Evolutionary conservation across 2,329 filamentous ascomycete species (phyloP).

Genomic region (Fusarium chlamydosporum): DNA sequence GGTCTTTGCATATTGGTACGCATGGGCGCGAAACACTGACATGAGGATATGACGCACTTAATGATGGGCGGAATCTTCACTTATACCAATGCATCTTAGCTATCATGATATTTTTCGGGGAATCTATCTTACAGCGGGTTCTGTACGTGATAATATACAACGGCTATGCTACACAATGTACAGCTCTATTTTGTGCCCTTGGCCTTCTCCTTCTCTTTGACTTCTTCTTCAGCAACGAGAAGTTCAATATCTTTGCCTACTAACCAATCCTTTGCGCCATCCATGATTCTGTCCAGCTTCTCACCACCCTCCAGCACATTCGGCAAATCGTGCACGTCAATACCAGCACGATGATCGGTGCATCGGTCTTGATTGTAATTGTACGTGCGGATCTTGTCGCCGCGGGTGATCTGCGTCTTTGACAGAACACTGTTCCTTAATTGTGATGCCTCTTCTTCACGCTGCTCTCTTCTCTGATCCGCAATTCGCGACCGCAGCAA

Average conservation of each 20-base stretch:
- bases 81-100: constrained; percentile 17
- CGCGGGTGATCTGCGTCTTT: constrained; percentile 85
- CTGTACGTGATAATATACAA: constrained; percentile 39
- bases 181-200: constrained; percentile 27
- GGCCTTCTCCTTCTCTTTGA: constrained; percentile 47
- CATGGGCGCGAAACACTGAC: constrained; percentile 9
- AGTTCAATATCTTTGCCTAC: constrained; percentile 80
- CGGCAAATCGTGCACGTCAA: constrained; percentile 84
- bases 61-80: constrained; percentile 28
- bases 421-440: constrained; percentile 84
- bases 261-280: constrained; percentile 82
- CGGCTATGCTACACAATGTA: constrained; percentile 21
- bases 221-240: constrained; percentile 74
- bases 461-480: constrained; percentile 81
- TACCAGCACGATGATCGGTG: constrained; percentile 87
- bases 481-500: constrained; percentile 86
- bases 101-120: constrained; percentile 4
- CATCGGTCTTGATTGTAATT: constrained; percentile 83
- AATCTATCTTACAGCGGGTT: constrained; percentile 36
- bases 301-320: constrained; percentile 82
- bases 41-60: constrained; percentile 33
- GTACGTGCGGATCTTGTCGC: constrained; percentile 95
- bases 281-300: constrained; percentile 80
- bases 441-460: constrained; percentile 82
- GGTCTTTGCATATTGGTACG: constrained; percentile 19